Base-by-base conservation (phyloP, 495 filamentous ascomycete species). In the Penicillium malachiteum region DNA sequence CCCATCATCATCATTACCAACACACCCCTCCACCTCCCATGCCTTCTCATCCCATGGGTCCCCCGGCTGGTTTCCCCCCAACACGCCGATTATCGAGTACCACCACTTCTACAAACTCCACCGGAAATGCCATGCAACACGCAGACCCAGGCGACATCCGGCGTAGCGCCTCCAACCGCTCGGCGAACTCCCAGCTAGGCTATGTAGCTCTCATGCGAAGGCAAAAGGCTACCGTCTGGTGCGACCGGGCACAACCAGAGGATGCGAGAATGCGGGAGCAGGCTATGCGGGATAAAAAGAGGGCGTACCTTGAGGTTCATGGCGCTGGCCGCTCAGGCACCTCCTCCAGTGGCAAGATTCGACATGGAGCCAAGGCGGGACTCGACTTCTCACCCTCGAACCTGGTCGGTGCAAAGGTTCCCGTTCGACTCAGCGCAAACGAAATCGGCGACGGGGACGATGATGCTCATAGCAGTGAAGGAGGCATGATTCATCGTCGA, bases 141-240 rank as follows among this genome's bases (percentile, higher is more conserved):
- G 78, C 78, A 72, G 81, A 73, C 60, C 50, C 74, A 41, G 17
- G n/a, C 10, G 85, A 89, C 59, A 84, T 94, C 53, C 84, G 87
- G 39, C 82, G 92, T 38, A 94, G 89, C 48, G 84, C 86, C 32
- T 92, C 89, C 7, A 85, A 83, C 54, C 81, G 81, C 40, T 78
- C 78, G 7, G 70, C 76, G 14, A 71, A 71, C 16, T 78, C 81
- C 40, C 81, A 88, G 6, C 78, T 84, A 31, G 84, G 88, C 58
- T 99, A 99, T 71, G 94, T 99, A 18, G 93, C 94, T 12, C 78
- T 97, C 9, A 87, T 99, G 77, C 84, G 94, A 45, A 90, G 90
- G 62, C 94, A 99, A 66, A 99, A 97, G 67, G 94, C 91, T 31
- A 99, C 94, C 0, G 94, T 99, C 7, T 99, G 94, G 94, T 97